Evolutionary conservation across 192 early-diverging fungal species (phyloP).

Genomic region (Physocladia obscura): DNA sequence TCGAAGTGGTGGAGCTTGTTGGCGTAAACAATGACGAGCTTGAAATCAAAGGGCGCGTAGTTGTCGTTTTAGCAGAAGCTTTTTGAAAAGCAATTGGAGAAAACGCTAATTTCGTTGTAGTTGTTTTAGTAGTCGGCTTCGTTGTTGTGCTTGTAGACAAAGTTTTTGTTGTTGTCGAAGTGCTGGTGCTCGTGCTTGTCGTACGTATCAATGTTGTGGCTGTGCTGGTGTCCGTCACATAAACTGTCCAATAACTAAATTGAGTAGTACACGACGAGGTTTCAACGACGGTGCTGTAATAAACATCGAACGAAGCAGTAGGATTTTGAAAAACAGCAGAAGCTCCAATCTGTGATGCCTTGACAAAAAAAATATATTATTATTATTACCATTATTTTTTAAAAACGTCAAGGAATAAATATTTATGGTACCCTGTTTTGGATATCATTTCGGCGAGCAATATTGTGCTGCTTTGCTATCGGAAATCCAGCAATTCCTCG

Average conservation of each 20-base stretch:
- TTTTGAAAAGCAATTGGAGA: background rate
- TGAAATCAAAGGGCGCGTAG: constrained; percentile 30
- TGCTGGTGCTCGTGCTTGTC: background rate
- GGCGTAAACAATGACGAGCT: background rate
- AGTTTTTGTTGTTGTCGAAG: background rate
- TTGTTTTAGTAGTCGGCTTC: background rate
- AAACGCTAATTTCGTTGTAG: background rate
- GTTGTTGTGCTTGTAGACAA: background rate
- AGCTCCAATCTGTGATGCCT: too few species aligned
- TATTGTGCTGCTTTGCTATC: background rate
- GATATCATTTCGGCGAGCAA: background rate
- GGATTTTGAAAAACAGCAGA: too few species aligned
- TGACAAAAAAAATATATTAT: too few species aligned
- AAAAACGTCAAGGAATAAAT: too few species aligned
- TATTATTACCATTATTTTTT: too few species aligned
- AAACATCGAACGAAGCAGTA: background rate
- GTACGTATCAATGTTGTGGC: background rate
- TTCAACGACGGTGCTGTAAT: background rate
- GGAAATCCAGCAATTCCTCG: too few species aligned
- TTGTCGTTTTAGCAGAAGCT: background rate
- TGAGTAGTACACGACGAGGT: background rate
- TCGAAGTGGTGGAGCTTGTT: background rate
- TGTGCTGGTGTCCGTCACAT: background rate
- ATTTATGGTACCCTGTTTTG: background rate
- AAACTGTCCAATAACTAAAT: background rate